phyloP scores from a whole-genome alignment of 345 rosid genomes.

The Gossypium herbaceum region DNA sequence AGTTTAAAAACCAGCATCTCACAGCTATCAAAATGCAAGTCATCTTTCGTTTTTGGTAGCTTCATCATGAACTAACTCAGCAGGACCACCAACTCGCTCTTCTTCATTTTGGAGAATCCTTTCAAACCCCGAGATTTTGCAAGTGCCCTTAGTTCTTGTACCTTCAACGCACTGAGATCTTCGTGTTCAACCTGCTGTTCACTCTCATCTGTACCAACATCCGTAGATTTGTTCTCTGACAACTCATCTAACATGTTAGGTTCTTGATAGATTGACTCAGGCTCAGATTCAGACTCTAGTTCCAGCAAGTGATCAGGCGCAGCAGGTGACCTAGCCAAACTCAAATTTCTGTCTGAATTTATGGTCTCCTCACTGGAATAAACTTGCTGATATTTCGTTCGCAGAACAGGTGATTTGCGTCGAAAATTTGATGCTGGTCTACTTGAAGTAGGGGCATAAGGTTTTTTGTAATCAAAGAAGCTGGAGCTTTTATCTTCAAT shows the following conservation, averaged over 20 bases:
- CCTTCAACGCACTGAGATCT: constrained; percentile 61
- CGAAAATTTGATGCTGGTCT: constrained; percentile 82
- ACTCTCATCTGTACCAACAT: constrained; percentile 27
- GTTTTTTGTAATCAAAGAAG: constrained; percentile 28
- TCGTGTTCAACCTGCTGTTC: constrained; percentile 24
- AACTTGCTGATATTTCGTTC: constrained; percentile 44
- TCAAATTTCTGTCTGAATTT: constrained; percentile 36
- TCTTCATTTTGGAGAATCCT: constrained; percentile 86
- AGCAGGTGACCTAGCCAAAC: constrained; percentile 28
- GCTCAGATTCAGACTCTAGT: constrained; percentile 1
- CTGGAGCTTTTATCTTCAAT: constrained; percentile 38
- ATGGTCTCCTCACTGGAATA: constrained; percentile 39
- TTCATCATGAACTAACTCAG: constrained; percentile 34
- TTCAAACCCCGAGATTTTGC: constrained; percentile 81
- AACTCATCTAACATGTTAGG: constrained; percentile 15
- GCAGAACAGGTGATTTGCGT: constrained; percentile 67
- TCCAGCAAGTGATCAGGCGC: constrained; percentile 28
- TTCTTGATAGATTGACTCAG: neutral
- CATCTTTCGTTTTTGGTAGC: neutral
- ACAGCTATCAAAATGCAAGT: constrained; percentile 13
- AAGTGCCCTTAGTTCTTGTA: constrained; percentile 58
- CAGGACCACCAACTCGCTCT: constrained; percentile 53
- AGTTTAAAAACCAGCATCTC: constrained; percentile 13
- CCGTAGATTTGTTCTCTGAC: constrained; percentile 26
- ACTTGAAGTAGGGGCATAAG: constrained; percentile 36